Evolutionary conservation across 2,329 filamentous ascomycete species (phyloP), one percentile per base, ranked within the genome.

Genomic region (Fusarium liriodendri): DNA sequence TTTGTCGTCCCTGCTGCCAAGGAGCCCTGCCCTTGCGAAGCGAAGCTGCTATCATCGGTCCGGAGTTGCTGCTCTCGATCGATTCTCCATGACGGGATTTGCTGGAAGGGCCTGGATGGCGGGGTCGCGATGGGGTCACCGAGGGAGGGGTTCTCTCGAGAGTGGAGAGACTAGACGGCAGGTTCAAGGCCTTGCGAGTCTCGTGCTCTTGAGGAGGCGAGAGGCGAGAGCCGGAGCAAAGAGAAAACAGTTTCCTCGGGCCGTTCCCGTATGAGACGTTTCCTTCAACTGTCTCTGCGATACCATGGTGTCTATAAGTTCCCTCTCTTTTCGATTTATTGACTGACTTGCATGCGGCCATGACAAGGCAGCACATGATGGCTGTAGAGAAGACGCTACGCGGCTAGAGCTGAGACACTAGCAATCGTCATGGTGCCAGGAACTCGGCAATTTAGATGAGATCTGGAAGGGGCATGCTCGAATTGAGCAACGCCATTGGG

Each of bases 391-490:
- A 35, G 27, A 14, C 67, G 59, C 64, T 72, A 60, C 40, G 18
- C 38, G 29, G 45, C 11, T 25, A 29, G n/a, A 40, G 35, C 45
- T 63, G 54, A 72, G 69, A 74, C 72, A 74, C 27, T 5, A 25
- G 40, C 14, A 32, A 29, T 65, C 37, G 57, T 60, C 45, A 63
- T 52, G 22, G 57, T 62, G 45, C 37, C 66, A 67, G 66, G 66
- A n/a, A 67, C 72, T 35, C 35, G 57, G 62, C 72, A 74, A 75
- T 67, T 62, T 42, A 25, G 52, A 50, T 33, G 50, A 65, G 60
- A 62, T 62, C 54, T 72, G 16, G 40, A 65, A 75, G 66, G 69
- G 60, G 66, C 72, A 74, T 74, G 72, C 66, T 73, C 45, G 45
- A 62, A 73, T 64, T 70, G 52, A 63, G 58, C 27, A 20, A 32